Base-by-base conservation (phyloP, 106 monocot species). In the Xerophyta viscosa region DNA sequence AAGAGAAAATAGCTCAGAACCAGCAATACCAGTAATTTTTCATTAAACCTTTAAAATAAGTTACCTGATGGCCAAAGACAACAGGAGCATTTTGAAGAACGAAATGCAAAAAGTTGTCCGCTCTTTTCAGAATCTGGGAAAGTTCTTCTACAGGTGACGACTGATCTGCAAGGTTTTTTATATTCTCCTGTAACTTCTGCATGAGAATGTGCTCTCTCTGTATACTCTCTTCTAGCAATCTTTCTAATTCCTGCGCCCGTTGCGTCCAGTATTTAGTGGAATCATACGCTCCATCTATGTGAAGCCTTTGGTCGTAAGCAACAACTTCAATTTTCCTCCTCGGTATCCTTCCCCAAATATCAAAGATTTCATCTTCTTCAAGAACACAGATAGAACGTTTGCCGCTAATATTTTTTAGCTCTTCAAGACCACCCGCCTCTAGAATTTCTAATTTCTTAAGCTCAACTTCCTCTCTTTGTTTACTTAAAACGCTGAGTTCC, bases 11-110 rank as follows among this genome's bases (percentile, higher is more conserved):
- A 36, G 33, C 33, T 36, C 11, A 6, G 33, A 36, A 36, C n/a
- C n/a, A n/a, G n/a, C 33, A 36, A 36, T 6, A 36, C 33, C 33
- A 36, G 33, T 11, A 36, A 11, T 11, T 6, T 36, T 36, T 36
- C 33, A 6, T 20, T 27, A 3, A 23, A 15, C n/a, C n/a, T n/a
- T n/a, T n/a, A n/a, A 12, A 26, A 11, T 26, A 25, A 33, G 3
- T 36, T 74, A 86, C 86, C 86, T 86, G 86, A 67, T 86, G 86
- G 24, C 78, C 86, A 58, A 86, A 80, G 46, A 86, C 86, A 47
- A 86, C 62, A 23, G 86, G 86, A 37, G 86, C 77, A 64, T 63
- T 86, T 54, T 86, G 86, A 47, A 86, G 77, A 64, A 86, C 68
- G 50, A 86, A 86, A 41, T 86, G 86, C 49, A 86, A 66, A 57